Conservation (phyloP, 108 stramenopile genomes). For the Skeletonema marinoi region DNA sequence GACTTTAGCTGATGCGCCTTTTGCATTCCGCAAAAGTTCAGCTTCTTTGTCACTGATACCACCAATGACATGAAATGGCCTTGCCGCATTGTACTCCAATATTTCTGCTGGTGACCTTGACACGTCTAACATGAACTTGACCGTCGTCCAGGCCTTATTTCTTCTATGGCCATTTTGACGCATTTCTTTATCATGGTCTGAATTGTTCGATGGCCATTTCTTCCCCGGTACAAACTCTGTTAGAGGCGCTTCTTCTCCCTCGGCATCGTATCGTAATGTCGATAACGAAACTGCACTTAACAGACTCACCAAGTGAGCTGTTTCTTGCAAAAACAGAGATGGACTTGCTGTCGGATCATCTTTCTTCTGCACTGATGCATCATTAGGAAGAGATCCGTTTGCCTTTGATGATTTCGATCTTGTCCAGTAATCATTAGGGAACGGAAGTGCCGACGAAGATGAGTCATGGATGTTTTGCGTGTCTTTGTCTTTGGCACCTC, state of each 20-base stretch:
- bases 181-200: conserved; percentile 51
- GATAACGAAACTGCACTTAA: conserved; percentile 70
- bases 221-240: conserved; percentile 53
- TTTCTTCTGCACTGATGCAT: not conserved
- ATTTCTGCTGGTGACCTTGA: conserved; percentile 51
- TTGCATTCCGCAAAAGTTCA: conserved; percentile 58
- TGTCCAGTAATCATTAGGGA: conserved; percentile 6
- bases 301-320: conserved; percentile 65
- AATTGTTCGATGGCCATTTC: conserved; percentile 63
- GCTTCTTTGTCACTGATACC: conserved; percentile 70
- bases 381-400: not conserved
- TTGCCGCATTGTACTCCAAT: conserved; percentile 65
- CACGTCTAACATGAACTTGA: conserved; percentile 54
- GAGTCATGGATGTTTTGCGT: not conserved
- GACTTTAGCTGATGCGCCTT: conserved; percentile 76
- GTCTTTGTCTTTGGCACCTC: not conserved
- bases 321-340: conserved; percentile 74
- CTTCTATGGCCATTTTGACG: not conserved
- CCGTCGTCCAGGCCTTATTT: not conserved
- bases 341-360: conserved; percentile 7
- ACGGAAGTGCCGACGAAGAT: not conserved
- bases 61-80: conserved; percentile 79
- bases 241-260: conserved; percentile 68
- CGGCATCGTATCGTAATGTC: conserved; percentile 71
- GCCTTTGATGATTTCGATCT: not conserved